Base-by-base conservation (phyloP, 2,329 filamentous ascomycete species). In the Penicillium sclerotigenum region DNA sequence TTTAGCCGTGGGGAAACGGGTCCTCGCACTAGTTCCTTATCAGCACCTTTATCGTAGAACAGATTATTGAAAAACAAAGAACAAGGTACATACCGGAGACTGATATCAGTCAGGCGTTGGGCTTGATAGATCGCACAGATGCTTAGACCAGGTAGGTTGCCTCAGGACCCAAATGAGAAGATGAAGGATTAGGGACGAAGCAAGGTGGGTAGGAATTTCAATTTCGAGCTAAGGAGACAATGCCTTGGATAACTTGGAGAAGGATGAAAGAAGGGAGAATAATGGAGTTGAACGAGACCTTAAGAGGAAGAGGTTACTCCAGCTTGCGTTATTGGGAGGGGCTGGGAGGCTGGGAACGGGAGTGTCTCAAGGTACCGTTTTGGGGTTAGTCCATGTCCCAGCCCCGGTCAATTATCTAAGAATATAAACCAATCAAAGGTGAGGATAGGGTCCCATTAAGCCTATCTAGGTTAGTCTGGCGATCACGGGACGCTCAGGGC, bases 271-370 rank as follows among this genome's bases (percentile, higher is more conserved):
- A 47, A 42, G 54, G 47, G 38, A 48, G 54, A 45, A 57, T 52
- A 51, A 54, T 47, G 56, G 54, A 52, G 58, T 48, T 54, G 29
- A 34, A 28, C 56, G 59, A 60, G 61, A 60, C 59, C 60, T 59
- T 65, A 56, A 56, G 49, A 52, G 61, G 61, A 64, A 61, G 60
- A 63, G 61, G 47, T 52, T 51, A 52, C 47, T 51, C 38, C 40
- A 52, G 34, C 40, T 38, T 20, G 53, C 40, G 33, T 50, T 56
- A 56, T 46, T 56, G 53, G 42, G 53, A 50, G 60, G 60, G 63
- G 61, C 60, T 64, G 61, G 61, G 61, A 61, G 63, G 62, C 63
- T 65, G 63, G 63, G 62, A 65, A 64, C 61, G 55, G 62, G 52
- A 18, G 36, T 59, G 57, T 60, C 54, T 45, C 45, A 62, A 59